Base-by-base conservation (phyloP, 495 filamentous ascomycete genomes). In the Tuber borchii region DNA sequence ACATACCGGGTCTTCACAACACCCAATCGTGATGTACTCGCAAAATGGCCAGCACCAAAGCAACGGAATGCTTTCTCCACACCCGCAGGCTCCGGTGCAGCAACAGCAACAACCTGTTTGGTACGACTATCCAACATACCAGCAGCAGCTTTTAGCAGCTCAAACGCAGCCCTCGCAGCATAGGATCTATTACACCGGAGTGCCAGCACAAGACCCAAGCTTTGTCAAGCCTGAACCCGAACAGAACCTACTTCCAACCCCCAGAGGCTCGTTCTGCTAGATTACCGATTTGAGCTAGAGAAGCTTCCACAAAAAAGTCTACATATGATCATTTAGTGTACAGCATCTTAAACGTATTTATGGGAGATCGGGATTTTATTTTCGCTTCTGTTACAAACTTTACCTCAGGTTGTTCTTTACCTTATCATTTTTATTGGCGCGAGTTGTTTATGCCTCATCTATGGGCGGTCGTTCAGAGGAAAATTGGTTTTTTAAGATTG, bases 161-260 rank as follows among this genome's bases (percentile, higher is more conserved):
- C 80, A 82, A 73, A 69, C 76, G 45, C 79, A 82, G 8, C 80
- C 80, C 37, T 80, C 81, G 42, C 77, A 80, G 73, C 77, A 82
- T 22, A 74, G 76, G 71, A 48, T 82, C 51, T 82, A 77, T 73
- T 77, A 79, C 70, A 43, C 75, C 39, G 74, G 75, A 31, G 74
- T 78, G 44, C 69, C 75, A 14, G 39, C 72, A 2, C 72, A 78
- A n/a, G 81, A 82, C 69, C 69, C 80, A 70, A 75, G 74, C 37
- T 83, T 76, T 46, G 81, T 83, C 69, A 83, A 83, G 51, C n/a
- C 76, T 31, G 81, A 83, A 71, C 78, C 78, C 46, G 81, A 83
- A 39, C 76, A 72, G 40, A 75, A 74, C 42, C 73, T 83, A 78
- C 78, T 83, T 20, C 81, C 78, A 14, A 76, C 81, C 42, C 81